Evolutionary conservation across 2,329 filamentous ascomycete species (phyloP).

Genomic region (Colletotrichum aenigma): DNA sequence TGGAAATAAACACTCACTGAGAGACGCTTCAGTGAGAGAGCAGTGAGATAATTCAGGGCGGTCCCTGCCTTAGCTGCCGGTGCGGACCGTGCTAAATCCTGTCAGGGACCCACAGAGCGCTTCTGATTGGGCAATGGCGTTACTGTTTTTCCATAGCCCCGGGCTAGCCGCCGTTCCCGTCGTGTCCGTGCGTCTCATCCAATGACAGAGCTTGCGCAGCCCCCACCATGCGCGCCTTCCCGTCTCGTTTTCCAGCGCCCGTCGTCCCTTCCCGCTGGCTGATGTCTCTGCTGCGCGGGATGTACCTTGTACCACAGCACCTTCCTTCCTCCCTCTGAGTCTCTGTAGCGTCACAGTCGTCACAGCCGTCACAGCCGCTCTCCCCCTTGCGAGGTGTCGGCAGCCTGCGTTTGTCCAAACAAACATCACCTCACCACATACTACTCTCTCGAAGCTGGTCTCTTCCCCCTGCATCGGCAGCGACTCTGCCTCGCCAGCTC

Average conservation of each 20-base stretch:
- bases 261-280: neutral
- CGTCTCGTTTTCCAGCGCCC: neutral
- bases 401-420: neutral
- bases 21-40: neutral
- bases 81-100: neutral
- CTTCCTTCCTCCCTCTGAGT: neutral
- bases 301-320: neutral
- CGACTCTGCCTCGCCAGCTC: neutral
- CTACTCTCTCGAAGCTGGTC: neutral
- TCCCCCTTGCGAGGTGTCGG: neutral
- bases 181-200: neutral
- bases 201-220: neutral
- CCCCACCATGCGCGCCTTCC: neutral
- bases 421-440: neutral
- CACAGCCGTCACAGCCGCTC: neutral
- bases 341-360: neutral
- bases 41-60: neutral
- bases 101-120: rapidly evolving
- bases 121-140: neutral
- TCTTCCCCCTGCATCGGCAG: neutral
- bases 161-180: neutral
- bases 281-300: neutral
- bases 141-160: neutral
- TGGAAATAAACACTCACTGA: neutral
- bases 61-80: neutral